Evolutionary conservation across 306 rosid genomes (phyloP).

Genomic region (Acmispon strigosus): DNA sequence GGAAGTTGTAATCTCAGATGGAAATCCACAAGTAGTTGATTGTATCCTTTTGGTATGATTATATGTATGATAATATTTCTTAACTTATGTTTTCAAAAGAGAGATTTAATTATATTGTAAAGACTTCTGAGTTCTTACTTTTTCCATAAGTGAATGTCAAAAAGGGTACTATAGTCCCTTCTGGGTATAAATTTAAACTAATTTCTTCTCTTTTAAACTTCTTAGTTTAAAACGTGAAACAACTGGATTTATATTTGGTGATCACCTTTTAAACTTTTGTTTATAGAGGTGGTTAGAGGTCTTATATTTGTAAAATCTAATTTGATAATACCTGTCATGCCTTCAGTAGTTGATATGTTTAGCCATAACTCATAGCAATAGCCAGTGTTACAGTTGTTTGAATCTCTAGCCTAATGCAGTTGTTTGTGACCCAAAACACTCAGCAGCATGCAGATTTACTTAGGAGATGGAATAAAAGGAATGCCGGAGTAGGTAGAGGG

Average conservation of each 20-base stretch:
- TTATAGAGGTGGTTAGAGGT: not conserved
- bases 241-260: not conserved
- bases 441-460: no score
- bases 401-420: no score
- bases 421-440: no score
- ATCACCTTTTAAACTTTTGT: not conserved
- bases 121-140: not conserved
- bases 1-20: conserved; percentile 85
- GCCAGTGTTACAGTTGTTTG: no score
- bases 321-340: not conserved
- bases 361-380: no score
- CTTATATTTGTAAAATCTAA: not conserved
- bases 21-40: conserved; percentile 89
- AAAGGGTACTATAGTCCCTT: not conserved
- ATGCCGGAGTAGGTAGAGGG: no score
- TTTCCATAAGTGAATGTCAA: not conserved
- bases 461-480: no score
- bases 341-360: not conserved
- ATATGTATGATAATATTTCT: not conserved
- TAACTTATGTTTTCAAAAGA: not conserved
- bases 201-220: not conserved
- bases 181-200: conserved; percentile 1
- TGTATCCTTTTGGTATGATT: conserved; percentile 60
- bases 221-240: not conserved
- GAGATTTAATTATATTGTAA: not conserved